Evolutionary conservation across 495 filamentous ascomycete species (phyloP).

Genomic region (Hyaloscypha bicolor): DNA sequence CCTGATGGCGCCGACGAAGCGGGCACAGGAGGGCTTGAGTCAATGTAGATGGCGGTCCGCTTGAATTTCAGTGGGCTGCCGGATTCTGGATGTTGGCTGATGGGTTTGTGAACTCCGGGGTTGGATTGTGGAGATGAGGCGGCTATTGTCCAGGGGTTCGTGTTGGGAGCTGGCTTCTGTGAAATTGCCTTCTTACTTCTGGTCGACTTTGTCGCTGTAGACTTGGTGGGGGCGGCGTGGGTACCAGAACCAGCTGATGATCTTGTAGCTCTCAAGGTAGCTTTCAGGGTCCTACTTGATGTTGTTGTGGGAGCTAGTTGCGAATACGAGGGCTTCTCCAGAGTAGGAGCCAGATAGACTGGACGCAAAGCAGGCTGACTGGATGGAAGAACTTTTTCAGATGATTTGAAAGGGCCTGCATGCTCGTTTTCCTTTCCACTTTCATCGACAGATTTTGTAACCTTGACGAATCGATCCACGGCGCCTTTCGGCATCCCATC

Average conservation of each 20-base stretch:
- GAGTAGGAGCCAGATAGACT: constrained; percentile 17
- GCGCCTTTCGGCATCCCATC: constrained; percentile 30
- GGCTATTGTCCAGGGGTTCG: constrained; percentile 26
- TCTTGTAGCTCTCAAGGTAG: constrained; percentile 5
- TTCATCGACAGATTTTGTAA: constrained; percentile 16
- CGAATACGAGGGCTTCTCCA: constrained; percentile 10
- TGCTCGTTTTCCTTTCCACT: background rate
- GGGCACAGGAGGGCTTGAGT: background rate
- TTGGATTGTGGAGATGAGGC: constrained; percentile 2
- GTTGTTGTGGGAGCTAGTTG: background rate
- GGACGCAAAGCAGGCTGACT: constrained; percentile 18
- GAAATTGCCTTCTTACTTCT: background rate
- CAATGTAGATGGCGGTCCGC: background rate
- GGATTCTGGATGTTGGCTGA: constrained; percentile 8
- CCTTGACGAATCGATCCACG: constrained; percentile 28
- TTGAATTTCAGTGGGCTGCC: constrained; percentile 2
- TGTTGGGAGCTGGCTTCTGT: constrained; percentile 18
- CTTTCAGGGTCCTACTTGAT: background rate
- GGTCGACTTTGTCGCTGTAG: background rate
- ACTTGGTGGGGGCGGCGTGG: background rate
- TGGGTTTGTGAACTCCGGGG: constrained; percentile 6
- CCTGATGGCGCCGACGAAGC: background rate
- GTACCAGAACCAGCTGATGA: background rate
- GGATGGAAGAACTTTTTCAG: background rate
- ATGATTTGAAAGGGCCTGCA: constrained; percentile 3